These are phyloP conservation scores for Elsinoe ampelina DNA, from an alignment of 2,329 filamentous ascomycete genomes.

Conservation along the genomic window DNA sequence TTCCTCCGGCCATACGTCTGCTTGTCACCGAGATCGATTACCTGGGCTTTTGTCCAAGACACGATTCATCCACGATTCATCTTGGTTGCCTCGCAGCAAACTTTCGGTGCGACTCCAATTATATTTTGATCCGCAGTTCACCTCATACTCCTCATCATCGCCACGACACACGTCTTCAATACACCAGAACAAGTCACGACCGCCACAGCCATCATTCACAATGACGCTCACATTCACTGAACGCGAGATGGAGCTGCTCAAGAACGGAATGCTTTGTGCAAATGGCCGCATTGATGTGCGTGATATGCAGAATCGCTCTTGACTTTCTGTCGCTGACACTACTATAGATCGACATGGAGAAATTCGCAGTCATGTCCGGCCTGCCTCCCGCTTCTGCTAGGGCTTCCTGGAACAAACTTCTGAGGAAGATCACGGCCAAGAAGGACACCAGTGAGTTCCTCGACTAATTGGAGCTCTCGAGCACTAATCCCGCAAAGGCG, in stretches of 20 bases:
- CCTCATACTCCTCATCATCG: too few relatives aligned
- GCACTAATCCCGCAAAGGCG: neutral
- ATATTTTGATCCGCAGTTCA: too few relatives aligned
- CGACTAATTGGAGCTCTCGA: neutral
- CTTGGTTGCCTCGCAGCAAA: too few relatives aligned
- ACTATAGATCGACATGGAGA: slow-evolving; percentile 19
- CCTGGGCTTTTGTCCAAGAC: too few relatives aligned
- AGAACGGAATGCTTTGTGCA: neutral
- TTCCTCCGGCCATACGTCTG: too few relatives aligned
- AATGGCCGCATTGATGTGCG: neutral
- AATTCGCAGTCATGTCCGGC: slow-evolving; percentile 17
- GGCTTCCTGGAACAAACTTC: slow-evolving; percentile 43
- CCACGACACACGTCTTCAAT: too few relatives aligned
- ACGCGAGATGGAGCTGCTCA: neutral
- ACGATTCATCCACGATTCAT: too few relatives aligned
- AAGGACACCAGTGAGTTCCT: neutral
- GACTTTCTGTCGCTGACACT: neutral
- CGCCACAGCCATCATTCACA: too few relatives aligned
- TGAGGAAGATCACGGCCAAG: slow-evolving; percentile 32
- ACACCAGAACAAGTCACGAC: neutral
- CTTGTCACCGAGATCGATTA: too few relatives aligned
- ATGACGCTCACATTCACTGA: neutral
- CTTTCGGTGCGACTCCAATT: too few relatives aligned
- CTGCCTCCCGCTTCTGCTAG: slow-evolving; percentile 18
- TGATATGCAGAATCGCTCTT: neutral